These are phyloP conservation scores for Mortierella antarctica DNA, from an alignment of 192 early-diverging fungal species.

Conservation along the genomic window DNA sequence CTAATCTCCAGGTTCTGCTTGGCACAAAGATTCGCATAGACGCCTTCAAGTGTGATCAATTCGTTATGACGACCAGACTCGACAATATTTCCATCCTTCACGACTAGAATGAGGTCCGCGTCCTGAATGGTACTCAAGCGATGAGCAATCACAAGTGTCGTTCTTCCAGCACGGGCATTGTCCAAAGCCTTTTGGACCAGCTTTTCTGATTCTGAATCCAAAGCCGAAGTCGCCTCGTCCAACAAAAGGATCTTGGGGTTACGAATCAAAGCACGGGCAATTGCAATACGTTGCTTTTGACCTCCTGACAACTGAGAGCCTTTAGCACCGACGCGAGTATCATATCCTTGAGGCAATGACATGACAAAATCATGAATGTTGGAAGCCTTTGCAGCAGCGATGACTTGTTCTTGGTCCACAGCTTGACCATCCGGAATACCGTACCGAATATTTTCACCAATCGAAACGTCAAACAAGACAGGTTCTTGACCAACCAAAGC, in stretches of 20 bases:
- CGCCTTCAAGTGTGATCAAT: conserved; percentile 64
- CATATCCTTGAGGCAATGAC: conserved; percentile 64
- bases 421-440: conserved; percentile 54
- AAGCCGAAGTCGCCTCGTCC: conserved; percentile 83
- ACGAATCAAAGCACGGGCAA: conserved; percentile 74
- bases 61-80: conserved; percentile 78
- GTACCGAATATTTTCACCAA: conserved; percentile 64
- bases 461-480: conserved; percentile 43
- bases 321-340: conserved; percentile 67
- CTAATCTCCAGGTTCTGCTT: conserved; percentile 78
- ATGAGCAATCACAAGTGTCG: conserved; percentile 80
- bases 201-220: conserved; percentile 82
- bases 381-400: conserved; percentile 58
- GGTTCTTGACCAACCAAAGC: conserved; percentile 63
- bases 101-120: conserved; percentile 79
- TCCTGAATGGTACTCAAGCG: conserved; percentile 84
- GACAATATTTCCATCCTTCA: conserved; percentile 69
- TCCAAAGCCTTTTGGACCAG: conserved; percentile 84
- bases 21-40: conserved; percentile 61
- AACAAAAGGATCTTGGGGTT: conserved; percentile 73
- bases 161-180: conserved; percentile 69
- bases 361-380: conserved; percentile 64
- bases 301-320: conserved; percentile 71
- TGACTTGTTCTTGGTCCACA: conserved; percentile 56
- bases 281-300: conserved; percentile 76